A percentile compares a stretch with the other conserved stretches of the same genome.
These are phyloP conservation scores for Pseudocercospora vitis DNA, from an alignment of 2,329 filamentous ascomycete genomes.

Conservation along the genomic window DNA sequence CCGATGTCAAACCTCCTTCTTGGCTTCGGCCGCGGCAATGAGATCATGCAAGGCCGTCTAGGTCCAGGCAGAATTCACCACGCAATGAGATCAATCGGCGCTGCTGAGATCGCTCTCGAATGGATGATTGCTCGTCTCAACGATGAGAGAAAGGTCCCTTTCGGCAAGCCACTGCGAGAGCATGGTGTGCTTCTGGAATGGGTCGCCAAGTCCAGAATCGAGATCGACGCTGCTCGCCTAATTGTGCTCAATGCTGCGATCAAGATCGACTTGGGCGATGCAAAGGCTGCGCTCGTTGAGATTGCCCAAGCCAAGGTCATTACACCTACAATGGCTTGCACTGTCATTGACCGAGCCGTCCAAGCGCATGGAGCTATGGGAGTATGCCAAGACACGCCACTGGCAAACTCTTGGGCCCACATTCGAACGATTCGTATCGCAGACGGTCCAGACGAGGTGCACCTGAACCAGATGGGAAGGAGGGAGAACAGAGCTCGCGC, in stretches of 20 bases:
- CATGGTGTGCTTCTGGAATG: constrained; percentile 95
- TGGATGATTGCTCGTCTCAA: constrained; percentile 95
- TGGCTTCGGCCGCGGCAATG: constrained; percentile 89
- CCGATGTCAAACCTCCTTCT: constrained; percentile 81
- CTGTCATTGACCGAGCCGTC: constrained; percentile 89
- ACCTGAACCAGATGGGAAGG: constrained; percentile 74
- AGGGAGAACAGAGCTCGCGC: constrained; percentile 72
- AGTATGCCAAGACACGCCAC: constrained; percentile 89
- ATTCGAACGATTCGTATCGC: constrained; percentile 40
- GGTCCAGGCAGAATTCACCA: constrained; percentile 97
- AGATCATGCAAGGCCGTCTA: constrained; percentile 96
- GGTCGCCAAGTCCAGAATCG: constrained; percentile 86
- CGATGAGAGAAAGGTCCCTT: constrained; percentile 84
- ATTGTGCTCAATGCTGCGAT: constrained; percentile 91
- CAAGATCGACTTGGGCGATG: constrained; percentile 84
- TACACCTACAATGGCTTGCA: constrained; percentile 77
- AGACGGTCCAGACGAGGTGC: constrained; percentile 96
- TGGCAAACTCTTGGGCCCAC: constrained; percentile 59
- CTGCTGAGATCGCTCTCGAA: constrained; percentile 84
- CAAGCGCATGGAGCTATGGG: constrained; percentile 90
- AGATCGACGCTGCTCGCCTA: constrained; percentile 88
- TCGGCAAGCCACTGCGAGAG: constrained; percentile 79
- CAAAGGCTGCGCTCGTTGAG: constrained; percentile 85
- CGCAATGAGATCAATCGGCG: constrained; percentile 91
- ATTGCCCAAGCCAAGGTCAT: constrained; percentile 95